Base-by-base conservation (phyloP, 1,284 basidiomycete genomes). In the Ganoderma sinense region DNA sequence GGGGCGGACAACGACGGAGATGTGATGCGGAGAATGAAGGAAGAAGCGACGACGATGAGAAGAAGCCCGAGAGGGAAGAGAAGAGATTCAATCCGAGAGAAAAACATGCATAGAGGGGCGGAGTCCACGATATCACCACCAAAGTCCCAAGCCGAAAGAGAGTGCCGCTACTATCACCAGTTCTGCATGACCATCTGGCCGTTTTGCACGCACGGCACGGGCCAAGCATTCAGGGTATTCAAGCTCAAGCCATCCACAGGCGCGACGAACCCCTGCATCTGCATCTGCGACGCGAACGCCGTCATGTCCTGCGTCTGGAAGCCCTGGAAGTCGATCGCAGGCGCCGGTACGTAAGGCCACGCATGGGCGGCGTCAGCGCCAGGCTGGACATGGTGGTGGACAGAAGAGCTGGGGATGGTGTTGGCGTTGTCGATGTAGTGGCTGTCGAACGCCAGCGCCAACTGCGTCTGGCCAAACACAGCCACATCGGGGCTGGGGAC, bases 71-170 rank as follows among this genome's bases (percentile, higher is more conserved):
- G 51, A 39, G 36, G 61, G 39, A 63, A 16, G 66, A 36, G 31
- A 48, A 31, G 11, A 20, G 45, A 67, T 56, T 18, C 41, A 36
- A 45, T 41, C 20, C 1, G 45, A 66, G 64, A 66, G 64, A 62
- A 63, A 51, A 14, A 26, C 5, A 29, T 31, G 14, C 23, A 4
- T 23, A 51, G 13, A 51, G 4, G 11, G 10, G 13, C 13, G 13
- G n/a, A 33, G 36, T 56, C 55, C 55, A n/a, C 18, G 55, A 56
- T 56, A 33, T 56, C 55, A 56, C 55, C 29, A 31, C n/a, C n/a
- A 33, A 10, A 56, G 48, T 51, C 48, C 55, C 29, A 29, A 33
- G 31, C 18, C 55, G 16, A 56, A 3, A 16, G 31, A 18, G 14
- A 20, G 55, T 11, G 14, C 13, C 48, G 14, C 29, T 31, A 33